These are phyloP conservation scores for Penicillium nucicola DNA, from an alignment of 495 filamentous ascomycete species.

Conservation along the genomic window DNA sequence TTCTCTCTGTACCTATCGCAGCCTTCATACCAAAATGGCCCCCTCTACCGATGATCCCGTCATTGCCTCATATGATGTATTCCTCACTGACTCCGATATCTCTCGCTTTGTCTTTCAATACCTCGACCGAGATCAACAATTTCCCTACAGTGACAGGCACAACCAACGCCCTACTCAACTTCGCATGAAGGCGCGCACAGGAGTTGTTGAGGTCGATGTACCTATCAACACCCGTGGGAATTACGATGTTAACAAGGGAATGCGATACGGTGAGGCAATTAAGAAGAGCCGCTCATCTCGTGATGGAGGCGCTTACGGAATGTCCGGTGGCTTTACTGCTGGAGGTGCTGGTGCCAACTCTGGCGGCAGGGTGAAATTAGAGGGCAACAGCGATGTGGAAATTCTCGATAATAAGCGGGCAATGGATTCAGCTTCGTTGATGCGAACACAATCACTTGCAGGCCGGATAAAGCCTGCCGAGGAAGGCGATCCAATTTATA, in stretches of 20 bases:
- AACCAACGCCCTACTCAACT: constrained; percentile 55
- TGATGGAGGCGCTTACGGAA: constrained; percentile 55
- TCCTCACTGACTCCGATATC: constrained; percentile 52
- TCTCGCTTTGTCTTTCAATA: constrained; percentile 68
- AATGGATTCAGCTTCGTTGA: constrained; percentile 26
- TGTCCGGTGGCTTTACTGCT: constrained; percentile 57
- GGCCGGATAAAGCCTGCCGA: constrained; percentile 61
- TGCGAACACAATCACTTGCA: constrained; percentile 54
- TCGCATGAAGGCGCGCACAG: constrained; percentile 64
- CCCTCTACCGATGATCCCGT: constrained; percentile 49
- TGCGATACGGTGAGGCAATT: constrained; percentile 65
- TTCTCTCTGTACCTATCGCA: neutral
- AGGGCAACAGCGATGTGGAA: constrained; percentile 35
- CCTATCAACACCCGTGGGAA: constrained; percentile 58
- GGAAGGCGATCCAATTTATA: constrained; percentile 61
- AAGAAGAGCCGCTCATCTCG: constrained; percentile 51
- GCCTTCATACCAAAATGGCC: constrained; percentile 11
- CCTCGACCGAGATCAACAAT: constrained; percentile 45
- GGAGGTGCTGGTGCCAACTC: constrained; percentile 19
- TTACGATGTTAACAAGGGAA: constrained; percentile 63
- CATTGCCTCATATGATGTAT: constrained; percentile 58
- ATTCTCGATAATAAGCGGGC: constrained; percentile 36
- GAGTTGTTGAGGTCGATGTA: constrained; percentile 72
- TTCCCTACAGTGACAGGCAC: constrained; percentile 54
- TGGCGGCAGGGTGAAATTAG: constrained; percentile 35